Percentiles rank a stretch among this genome's conserved stretches.
These are phyloP conservation scores for Fusarium caatingaense DNA, from an alignment of 2,329 filamentous ascomycete genomes.

Conservation along the genomic window DNA sequence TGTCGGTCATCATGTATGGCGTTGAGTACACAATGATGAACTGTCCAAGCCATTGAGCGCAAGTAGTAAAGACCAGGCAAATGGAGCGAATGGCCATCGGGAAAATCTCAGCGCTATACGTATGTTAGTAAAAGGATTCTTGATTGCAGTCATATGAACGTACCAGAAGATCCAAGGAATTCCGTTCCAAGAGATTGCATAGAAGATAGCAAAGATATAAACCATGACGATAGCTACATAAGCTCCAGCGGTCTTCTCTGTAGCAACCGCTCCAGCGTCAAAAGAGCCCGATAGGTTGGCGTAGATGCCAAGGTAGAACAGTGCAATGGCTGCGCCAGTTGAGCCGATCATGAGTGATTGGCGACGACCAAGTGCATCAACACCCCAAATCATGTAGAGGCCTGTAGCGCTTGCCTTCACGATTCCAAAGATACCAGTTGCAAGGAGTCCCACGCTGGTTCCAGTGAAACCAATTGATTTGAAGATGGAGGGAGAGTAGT, in stretches of 20 bases:
- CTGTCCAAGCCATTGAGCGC: slow-evolving; percentile 8
- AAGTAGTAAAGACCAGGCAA: slow-evolving; percentile 1
- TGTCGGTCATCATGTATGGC: slow-evolving; percentile 11
- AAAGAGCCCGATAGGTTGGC: not conserved
- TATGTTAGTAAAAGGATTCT: not conserved
- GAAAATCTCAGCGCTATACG: slow-evolving; percentile 2
- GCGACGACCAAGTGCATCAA: slow-evolving; percentile 5
- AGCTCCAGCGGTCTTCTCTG: slow-evolving; percentile 3
- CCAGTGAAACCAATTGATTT: slow-evolving; percentile 31
- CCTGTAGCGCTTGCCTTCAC: slow-evolving; percentile 4
- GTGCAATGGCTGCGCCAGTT: not conserved
- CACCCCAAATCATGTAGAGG: slow-evolving; percentile 10
- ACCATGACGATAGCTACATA: slow-evolving; percentile 6
- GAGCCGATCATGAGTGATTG: slow-evolving; percentile 6
- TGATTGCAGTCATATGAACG: not conserved
- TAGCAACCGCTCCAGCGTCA: not conserved
- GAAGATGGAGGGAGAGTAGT: slow-evolving; percentile 21
- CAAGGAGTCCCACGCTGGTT: slow-evolving; percentile 4
- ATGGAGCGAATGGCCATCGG: slow-evolving; percentile 7
- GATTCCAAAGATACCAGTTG: slow-evolving; percentile 3
- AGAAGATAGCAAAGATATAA: slow-evolving; percentile 6
- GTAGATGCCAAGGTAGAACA: not conserved
- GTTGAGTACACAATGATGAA: slow-evolving; percentile 6
- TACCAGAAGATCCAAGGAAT: slow-evolving; percentile 14
- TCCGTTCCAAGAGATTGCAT: slow-evolving; percentile 11